Conservation (phyloP, 1,284 basidiomycete species). For the Pascua sp. region DNA sequence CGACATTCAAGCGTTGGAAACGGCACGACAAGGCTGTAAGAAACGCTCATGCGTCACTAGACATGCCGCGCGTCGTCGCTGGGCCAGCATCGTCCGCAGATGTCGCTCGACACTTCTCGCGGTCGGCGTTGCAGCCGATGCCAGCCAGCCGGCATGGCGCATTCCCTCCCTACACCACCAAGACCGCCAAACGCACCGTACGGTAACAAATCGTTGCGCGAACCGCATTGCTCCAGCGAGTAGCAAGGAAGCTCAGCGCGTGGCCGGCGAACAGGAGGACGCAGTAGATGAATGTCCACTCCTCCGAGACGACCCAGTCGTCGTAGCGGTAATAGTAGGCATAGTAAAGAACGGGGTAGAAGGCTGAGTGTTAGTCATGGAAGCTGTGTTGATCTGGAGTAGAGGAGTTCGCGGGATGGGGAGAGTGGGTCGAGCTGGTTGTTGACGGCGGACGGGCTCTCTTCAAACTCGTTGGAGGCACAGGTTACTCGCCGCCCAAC, state of each 20-base stretch:
- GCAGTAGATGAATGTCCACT: conserved; percentile 93
- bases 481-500: too few species aligned
- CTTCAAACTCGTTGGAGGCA: too few species aligned
- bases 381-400: too few species aligned
- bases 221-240: conserved; percentile 81
- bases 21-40: not conserved
- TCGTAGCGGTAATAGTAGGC: conserved; percentile 84
- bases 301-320: conserved; percentile 84
- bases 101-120: conserved; percentile 30
- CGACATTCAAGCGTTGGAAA: too few species aligned
- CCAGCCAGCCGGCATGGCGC: too few species aligned
- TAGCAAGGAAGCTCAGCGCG: conserved; percentile 87
- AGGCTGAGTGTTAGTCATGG: conserved; percentile 38
- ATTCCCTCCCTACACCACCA: too few species aligned
- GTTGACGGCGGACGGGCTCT: too few species aligned
- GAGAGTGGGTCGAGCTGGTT: not conserved
- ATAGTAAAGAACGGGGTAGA: conserved; percentile 88
- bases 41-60: too few species aligned
- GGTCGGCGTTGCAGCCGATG: too few species aligned
- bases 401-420: too few species aligned
- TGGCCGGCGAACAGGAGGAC: conserved; percentile 80
- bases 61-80: not conserved
- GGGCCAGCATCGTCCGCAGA: not conserved
- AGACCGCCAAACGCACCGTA: conserved; percentile 32
- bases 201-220: conserved; percentile 70